Base-by-base conservation (phyloP, 2,329 filamentous ascomycete species). In the Cladosporium sp. region DNA sequence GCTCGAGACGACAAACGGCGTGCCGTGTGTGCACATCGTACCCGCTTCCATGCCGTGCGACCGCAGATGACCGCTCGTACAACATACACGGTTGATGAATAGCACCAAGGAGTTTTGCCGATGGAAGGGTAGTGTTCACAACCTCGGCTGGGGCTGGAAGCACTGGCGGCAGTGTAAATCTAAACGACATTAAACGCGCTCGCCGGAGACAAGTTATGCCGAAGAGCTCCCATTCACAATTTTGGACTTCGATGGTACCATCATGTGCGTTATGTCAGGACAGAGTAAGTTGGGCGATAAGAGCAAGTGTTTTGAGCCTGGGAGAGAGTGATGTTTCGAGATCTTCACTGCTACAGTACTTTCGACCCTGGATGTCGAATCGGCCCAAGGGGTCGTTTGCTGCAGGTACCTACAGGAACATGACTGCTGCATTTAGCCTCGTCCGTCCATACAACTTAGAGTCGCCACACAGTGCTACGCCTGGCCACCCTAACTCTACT, bases 341-440 rank as follows among this genome's bases (percentile, higher is more conserved):
- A 32, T 54, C 26, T 8, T 30, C 18, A 34, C 10, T n/a, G 28
- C 28, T 14, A 21, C 34, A n/a, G 18, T 32, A 36, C 34, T 36
- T 36, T 12, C 10, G 52, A 34, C 18, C 30, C 28, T 30, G 51
- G 28, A 58, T 32, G 41, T 24, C 44, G 24, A 61, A 41, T 49
- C 41, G 41, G 30, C 6, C 30, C 30, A 32, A 32, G 30, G 30
- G 30, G 24, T n/a, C 26, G 18, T 51, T 24, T 18, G 38, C 59
- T 61, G 59, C 59, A 61, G 59, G 59, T 61, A 36, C 59, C 18
- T 47, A 49, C 41, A 12, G 21, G 21, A 51, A 34, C 15, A 21
- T 41, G 47, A 26, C 18, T 32, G 41, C n/a, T 54, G 59, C 44
- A 62, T 62, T 62, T 62, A 62, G 47, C 59, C 59, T 47, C 47